Conservation (phyloP, 2,329 filamentous ascomycete genomes). For the Chaetomium olivaceum region DNA sequence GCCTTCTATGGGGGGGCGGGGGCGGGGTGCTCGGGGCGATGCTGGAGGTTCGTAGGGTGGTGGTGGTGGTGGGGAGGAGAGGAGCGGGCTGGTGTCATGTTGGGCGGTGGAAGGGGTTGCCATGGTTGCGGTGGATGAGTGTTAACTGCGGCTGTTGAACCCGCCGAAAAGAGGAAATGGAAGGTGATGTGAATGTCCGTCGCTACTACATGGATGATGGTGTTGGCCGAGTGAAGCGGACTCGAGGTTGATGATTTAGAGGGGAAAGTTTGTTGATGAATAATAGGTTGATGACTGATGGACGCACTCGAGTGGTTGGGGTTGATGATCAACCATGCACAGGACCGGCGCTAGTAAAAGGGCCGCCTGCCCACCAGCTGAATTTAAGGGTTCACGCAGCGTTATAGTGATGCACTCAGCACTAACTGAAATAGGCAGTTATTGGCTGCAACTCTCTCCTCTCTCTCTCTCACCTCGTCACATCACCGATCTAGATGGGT, state of each 20-base stretch:
- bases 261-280: background rate
- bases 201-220: background rate
- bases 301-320: background rate
- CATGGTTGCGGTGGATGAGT: background rate
- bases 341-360: background rate
- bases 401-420: no score
- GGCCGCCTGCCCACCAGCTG: no score
- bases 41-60: background rate
- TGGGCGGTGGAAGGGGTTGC: background rate
- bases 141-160: background rate
- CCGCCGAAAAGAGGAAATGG: background rate
- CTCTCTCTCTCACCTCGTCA: no score
- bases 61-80: background rate
- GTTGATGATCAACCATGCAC: background rate
- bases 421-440: background rate
- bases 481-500: no score
- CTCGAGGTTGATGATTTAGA: background rate
- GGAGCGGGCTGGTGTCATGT: background rate
- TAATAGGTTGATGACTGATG: background rate
- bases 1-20: constrained; percentile 38
- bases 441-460: no score
- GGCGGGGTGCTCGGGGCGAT: background rate
- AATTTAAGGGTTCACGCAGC: no score
- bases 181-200: background rate
- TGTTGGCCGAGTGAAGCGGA: no score